These are phyloP conservation scores for Adenanthera pavonina DNA, from an alignment of 306 rosid genomes.

Conservation along the genomic window DNA sequence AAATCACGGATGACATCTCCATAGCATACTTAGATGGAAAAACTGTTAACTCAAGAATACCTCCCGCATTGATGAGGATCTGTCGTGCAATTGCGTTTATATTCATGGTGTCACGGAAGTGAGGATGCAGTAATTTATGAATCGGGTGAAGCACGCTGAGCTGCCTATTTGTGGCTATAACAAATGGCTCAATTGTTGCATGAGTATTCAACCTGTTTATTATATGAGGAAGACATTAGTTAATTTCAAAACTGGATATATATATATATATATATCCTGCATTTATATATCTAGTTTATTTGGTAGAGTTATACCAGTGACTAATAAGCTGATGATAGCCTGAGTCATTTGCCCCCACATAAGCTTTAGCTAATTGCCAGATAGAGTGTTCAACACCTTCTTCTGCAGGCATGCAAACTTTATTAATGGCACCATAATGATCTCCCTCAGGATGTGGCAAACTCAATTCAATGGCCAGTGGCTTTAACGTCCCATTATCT, in stretches of 20 bases:
- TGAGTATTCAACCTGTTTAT: slow-evolving; percentile 78
- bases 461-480: slow-evolving; percentile 78
- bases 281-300: background rate
- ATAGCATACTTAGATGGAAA: slow-evolving; percentile 63
- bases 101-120: slow-evolving; percentile 82
- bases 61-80: slow-evolving; percentile 72
- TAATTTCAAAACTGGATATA: background rate
- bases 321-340: slow-evolving; percentile 83
- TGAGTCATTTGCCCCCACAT: slow-evolving; percentile 68
- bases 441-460: slow-evolving; percentile 70
- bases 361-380: slow-evolving; percentile 91
- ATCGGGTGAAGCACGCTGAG: slow-evolving; percentile 82
- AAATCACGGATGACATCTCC: slow-evolving; percentile 72
- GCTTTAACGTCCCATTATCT: slow-evolving; percentile 67
- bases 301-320: slow-evolving; percentile 65
- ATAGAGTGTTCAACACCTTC: slow-evolving; percentile 58
- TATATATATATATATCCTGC: background rate
- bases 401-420: slow-evolving; percentile 58
- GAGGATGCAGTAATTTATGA: slow-evolving; percentile 76
- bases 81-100: slow-evolving; percentile 72
- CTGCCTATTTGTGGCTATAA: slow-evolving; percentile 80
- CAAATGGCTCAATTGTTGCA: slow-evolving; percentile 76
- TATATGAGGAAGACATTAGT: slow-evolving; percentile 14
- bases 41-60: slow-evolving; percentile 65
- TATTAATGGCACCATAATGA: slow-evolving; percentile 59